Percentiles rank a stretch among this genome's conserved stretches.
Evolutionary conservation across 2,329 filamentous ascomycete genomes (phyloP).

Genomic region (Fusarium clavum): DNA sequence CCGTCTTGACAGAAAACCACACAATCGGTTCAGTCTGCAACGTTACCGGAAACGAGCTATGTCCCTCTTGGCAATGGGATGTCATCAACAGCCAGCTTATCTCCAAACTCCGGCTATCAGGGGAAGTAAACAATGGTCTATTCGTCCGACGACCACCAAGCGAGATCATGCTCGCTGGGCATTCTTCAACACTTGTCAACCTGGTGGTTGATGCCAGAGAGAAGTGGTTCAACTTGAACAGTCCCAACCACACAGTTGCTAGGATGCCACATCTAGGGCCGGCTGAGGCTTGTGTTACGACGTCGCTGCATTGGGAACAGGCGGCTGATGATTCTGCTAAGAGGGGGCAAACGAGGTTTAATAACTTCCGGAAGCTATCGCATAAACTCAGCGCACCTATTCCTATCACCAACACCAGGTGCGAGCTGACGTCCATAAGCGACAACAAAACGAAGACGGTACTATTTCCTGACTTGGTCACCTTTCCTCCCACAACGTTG

Average conservation of each 20-base stretch:
- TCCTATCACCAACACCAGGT: conserved; percentile 32
- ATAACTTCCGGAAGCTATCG: conserved; percentile 25
- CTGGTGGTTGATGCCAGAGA: conserved; percentile 33
- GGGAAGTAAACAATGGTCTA: conserved; percentile 25
- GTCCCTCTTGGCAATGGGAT: conserved; percentile 41
- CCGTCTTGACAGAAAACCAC: conserved; percentile 8
- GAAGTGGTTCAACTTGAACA: conserved; percentile 27
- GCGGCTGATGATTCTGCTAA: conserved; percentile 27
- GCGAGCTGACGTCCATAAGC: conserved; percentile 28
- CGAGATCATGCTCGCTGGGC: conserved; percentile 27
- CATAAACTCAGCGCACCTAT: conserved; percentile 27
- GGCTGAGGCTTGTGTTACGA: conserved; percentile 32
- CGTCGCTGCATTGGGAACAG: conserved; percentile 37
- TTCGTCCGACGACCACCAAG: conserved; percentile 25
- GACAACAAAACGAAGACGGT: background rate
- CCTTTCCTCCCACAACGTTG: conserved; percentile 16
- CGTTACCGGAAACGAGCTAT: conserved; percentile 25
- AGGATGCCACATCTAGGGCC: conserved; percentile 37
- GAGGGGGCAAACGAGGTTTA: conserved; percentile 23
- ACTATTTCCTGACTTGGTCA: conserved; percentile 29
- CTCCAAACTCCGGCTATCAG: conserved; percentile 28
- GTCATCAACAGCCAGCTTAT: conserved; percentile 34
- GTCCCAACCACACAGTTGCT: conserved; percentile 34
- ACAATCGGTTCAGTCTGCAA: conserved; percentile 18
- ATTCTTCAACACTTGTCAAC: conserved; percentile 19